These are phyloP conservation scores for Spathaspora boniae DNA, from an alignment of 805 yeast species.

Conservation along the genomic window DNA sequence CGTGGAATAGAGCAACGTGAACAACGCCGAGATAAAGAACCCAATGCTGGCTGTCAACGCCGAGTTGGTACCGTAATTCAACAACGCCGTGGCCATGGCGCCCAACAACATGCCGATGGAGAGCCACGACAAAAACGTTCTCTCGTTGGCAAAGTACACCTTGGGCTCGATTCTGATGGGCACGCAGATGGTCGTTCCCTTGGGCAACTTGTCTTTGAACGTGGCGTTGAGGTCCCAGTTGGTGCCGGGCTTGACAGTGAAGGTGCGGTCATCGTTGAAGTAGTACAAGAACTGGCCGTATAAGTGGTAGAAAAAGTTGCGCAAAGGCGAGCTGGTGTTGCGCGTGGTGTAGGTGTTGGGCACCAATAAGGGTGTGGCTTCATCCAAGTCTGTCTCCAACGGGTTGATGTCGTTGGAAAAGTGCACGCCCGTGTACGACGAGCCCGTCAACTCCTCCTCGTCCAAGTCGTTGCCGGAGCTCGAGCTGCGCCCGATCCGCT, in stretches of 20 bases:
- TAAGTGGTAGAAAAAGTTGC: slow-evolving; percentile 26
- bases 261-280: slow-evolving; percentile 44
- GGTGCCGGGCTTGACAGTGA: slow-evolving; percentile 43
- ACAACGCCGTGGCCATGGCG: slow-evolving; percentile 81
- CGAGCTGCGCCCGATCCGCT: slow-evolving; percentile 21
- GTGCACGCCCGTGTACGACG: slow-evolving; percentile 34
- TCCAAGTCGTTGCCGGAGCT: slow-evolving; percentile 60
- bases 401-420: slow-evolving; percentile 45
- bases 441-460: slow-evolving; percentile 55
- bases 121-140: slow-evolving; percentile 92
- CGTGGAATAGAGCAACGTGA: slow-evolving; percentile 70
- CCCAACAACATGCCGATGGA: slow-evolving; percentile 86
- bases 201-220: slow-evolving; percentile 65
- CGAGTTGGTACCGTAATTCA: slow-evolving; percentile 75
- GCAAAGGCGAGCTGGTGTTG: slow-evolving; percentile 27
- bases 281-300: slow-evolving; percentile 37
- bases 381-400: slow-evolving; percentile 50
- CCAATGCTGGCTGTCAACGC: slow-evolving; percentile 82
- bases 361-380: slow-evolving; percentile 39
- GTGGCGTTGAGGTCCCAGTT: slow-evolving; percentile 41
- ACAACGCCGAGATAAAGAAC: slow-evolving; percentile 76
- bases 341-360: slow-evolving; percentile 31
- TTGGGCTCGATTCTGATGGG: slow-evolving; percentile 98
- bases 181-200: slow-evolving; percentile 84
- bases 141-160: slow-evolving; percentile 97